Conservation (phyloP, 148 eudicot species). For the Cornus kousa region DNA sequence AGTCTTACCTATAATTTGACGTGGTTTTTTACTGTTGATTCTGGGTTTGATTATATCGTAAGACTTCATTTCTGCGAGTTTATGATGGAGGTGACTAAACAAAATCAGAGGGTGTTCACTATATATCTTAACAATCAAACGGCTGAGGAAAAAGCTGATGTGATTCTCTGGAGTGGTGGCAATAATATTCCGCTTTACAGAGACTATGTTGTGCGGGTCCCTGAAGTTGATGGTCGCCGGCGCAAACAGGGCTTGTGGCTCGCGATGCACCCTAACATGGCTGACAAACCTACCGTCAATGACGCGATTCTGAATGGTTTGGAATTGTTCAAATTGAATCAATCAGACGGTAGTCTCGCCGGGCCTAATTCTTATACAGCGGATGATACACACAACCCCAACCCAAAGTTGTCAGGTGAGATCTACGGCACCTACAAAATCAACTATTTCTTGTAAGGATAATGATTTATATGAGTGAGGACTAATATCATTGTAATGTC, state of each 20-base stretch:
- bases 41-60: slow-evolving; percentile 40
- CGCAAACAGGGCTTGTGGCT: slow-evolving; percentile 21
- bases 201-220: slow-evolving; percentile 18
- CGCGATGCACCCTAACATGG: slow-evolving; percentile 22
- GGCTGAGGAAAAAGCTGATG: slow-evolving; percentile 22
- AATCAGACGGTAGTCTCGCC: slow-evolving; percentile 17
- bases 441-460: too few species aligned
- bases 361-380: slow-evolving; percentile 19
- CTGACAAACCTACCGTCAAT: background rate
- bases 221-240: background rate
- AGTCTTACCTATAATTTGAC: slow-evolving; percentile 16
- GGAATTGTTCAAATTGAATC: slow-evolving; percentile 29
- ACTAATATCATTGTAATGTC: too few species aligned
- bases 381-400: too few species aligned
- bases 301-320: slow-evolving; percentile 32
- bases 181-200: slow-evolving; percentile 11
- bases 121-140: slow-evolving; percentile 25
- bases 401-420: too few species aligned
- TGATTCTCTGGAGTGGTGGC: slow-evolving; percentile 7
- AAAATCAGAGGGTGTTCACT: slow-evolving; percentile 13
- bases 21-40: slow-evolving; percentile 41
- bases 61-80: slow-evolving; percentile 43
- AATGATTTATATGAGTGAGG: too few species aligned
- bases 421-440: too few species aligned
- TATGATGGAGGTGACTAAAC: background rate